Base-by-base conservation (phyloP, 805 yeast species). In the Brettanomyces naardenensis region DNA sequence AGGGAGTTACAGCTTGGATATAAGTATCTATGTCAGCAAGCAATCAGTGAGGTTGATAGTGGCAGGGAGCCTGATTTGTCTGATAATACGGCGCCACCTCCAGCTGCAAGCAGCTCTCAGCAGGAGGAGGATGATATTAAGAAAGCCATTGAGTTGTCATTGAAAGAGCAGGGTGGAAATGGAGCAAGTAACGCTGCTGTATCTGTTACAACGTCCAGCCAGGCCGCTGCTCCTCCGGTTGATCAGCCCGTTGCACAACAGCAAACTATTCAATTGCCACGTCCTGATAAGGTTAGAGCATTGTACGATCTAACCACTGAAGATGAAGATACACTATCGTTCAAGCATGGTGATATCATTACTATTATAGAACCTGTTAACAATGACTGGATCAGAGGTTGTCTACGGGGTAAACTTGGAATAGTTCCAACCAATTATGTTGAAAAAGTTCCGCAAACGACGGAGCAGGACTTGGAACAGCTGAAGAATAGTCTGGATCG, bases 311-410 rank as follows among this genome's bases (percentile, higher is more conserved):
- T 89, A 28, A 65, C 71, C 4, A 75, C 94, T 2, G 68, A 73
- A 31, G 97, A 88, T 51, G 80, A 80, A 3, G 96, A 89, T 44
- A 97, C 92, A 47, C 68, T 90, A 31, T 78, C 95, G 2, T 90
- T 92, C 61, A 68, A 78, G 35, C 79, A 79, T 51, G 97, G 95
- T 29, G 97, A 90, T 54, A 67, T 86, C 11, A 89, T 90, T 35
- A 80, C 81, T 1, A 95, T 92, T 1, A 67, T 89, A 26, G 97
- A 89, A 49, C 71, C 81, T 13, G 95, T 84, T 5, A 89, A 88
- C 56, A 71, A 85, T 44, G 97, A 90, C 53, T 90, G 98, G 98
- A 85, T 96, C 81, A 72, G 86, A 47, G 98, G 98, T 13, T 75
- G 90, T 5, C 61, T 90, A 36, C 69, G 73, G 38, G 96, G 96